Percentiles rank a stretch among this genome's conserved stretches.
These are phyloP conservation scores for Podaxis pistillaris DNA, from an alignment of 768 basidiomycete genomes.

Conservation along the genomic window DNA sequence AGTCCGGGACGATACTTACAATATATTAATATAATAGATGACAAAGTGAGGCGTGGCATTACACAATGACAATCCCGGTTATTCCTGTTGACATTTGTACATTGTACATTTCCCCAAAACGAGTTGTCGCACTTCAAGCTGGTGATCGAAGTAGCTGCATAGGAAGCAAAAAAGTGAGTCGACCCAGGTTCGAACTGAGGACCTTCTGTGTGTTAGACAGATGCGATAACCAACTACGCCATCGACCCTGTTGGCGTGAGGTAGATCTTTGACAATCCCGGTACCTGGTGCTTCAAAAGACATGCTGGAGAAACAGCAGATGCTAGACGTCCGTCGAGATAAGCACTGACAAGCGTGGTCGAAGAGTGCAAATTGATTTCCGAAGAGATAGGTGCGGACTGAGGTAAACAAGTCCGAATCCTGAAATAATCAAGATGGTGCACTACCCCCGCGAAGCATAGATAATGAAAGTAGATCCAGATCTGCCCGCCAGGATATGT, in stretches of 20 bases:
- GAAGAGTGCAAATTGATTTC: not conserved
- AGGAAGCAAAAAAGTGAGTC: not conserved
- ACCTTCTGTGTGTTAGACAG: constrained; percentile 59
- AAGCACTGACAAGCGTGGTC: not conserved
- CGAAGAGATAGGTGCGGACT: not conserved
- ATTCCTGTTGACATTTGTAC: not conserved
- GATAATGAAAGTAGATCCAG: not conserved
- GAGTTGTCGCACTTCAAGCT: not conserved
- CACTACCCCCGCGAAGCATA: not conserved
- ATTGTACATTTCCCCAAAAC: not conserved
- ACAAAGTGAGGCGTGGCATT: not conserved
- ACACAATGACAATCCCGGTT: no score
- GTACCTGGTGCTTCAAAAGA: not conserved
- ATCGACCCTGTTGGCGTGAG: constrained; percentile 36
- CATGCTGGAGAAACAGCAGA: not conserved
- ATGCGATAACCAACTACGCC: constrained; percentile 85
- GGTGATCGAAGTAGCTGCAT: not conserved
- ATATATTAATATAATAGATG: not conserved
- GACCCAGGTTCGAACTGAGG: constrained; percentile 9
- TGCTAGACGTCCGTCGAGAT: not conserved
- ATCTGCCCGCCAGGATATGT: not conserved
- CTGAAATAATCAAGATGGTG: not conserved
- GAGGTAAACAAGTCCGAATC: not conserved
- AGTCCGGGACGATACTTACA: not conserved
- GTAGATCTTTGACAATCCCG: not conserved